Evolutionary conservation across 2,329 filamentous ascomycete genomes (phyloP), one percentile per base, ranked within the genome.

Genomic region (Aspergillus sp.): DNA sequence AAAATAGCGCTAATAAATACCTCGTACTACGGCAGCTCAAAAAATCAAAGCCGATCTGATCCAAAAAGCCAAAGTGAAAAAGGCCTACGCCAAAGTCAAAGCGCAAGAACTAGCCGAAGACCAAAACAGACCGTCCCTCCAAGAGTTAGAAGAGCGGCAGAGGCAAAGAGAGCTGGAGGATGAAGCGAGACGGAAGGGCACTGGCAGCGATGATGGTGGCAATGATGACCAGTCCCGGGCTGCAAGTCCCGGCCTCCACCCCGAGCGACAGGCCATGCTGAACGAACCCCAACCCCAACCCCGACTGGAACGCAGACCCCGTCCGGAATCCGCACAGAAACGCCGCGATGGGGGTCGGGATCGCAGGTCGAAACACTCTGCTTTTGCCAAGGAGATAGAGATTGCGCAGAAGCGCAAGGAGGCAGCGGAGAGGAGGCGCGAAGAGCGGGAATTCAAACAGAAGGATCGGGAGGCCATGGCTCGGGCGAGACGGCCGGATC

Each of bases 41-140:
- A 91, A 91, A 68, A 93, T 95, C 62, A 97, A 97, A 69, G 79
- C 85, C 54, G 81, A 86, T 55, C 73, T 95, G 47, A 96, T 97
- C 59, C 81, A 89, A 67, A 94, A 93, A 66, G 89, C 90, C 50
- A 95, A 96, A 69, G 77, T 95, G 52, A 93, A 91, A 70, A 94
- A 95, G 68, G 80, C 86, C 38, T 96, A 95, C 64, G 86, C 85
- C 52, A 96, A 95, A 68, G 74, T 95, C 53, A 91, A 90, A 68
- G 82, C 81, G 36, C 71, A 73, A 41, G 75, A 80, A 62, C 65
- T 72, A 35, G 65, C 64, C 35, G 57, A 62, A 34, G 57, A 56
- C 29, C 51, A 57, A 7, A 49, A 53, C 40, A 64, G 60, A 58
- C 36, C 36, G 7, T 58, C 70, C 49, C 51, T 66, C 54, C 60